Conservation (phyloP, 2,329 filamentous ascomycete species). For the Chaetomium globosum region DNA sequence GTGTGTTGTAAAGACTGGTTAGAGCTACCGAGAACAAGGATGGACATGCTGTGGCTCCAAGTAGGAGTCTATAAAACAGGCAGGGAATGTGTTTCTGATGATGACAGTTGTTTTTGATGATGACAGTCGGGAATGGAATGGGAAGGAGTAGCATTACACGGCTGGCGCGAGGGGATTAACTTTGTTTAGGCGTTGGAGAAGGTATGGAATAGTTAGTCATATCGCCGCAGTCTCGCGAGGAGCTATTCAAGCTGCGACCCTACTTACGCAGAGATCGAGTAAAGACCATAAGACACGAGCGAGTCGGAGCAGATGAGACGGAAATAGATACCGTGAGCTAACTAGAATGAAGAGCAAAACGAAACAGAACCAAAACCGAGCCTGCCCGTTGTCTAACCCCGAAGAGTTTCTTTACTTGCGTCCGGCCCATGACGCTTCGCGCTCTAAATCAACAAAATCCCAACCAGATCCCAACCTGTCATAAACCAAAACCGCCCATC, state of each 20-base stretch:
- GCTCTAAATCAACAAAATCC: conserved; percentile 1
- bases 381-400: conserved; percentile 9
- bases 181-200: conserved; percentile 8
- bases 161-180: conserved; percentile 4
- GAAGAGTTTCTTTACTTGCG: neutral
- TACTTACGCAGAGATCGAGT: neutral
- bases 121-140: neutral
- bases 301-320: neutral
- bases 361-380: conserved; percentile 3
- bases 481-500: conserved; percentile 6
- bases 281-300: neutral
- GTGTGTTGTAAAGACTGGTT: neutral
- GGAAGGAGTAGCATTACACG: conserved; percentile 13
- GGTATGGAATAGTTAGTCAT: neutral
- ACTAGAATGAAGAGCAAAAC: neutral
- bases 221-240: neutral
- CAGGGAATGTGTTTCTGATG: neutral
- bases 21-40: neutral
- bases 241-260: neutral
- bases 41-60: neutral
- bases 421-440: neutral
- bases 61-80: neutral
- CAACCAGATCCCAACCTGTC: neutral
- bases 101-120: neutral
- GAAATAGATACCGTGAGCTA: neutral